Percentiles rank a stretch among this genome's conserved stretches.
phyloP scores from a whole-genome alignment of 495 filamentous ascomycete genomes.

The Friedmanniomyces simplex region DNA sequence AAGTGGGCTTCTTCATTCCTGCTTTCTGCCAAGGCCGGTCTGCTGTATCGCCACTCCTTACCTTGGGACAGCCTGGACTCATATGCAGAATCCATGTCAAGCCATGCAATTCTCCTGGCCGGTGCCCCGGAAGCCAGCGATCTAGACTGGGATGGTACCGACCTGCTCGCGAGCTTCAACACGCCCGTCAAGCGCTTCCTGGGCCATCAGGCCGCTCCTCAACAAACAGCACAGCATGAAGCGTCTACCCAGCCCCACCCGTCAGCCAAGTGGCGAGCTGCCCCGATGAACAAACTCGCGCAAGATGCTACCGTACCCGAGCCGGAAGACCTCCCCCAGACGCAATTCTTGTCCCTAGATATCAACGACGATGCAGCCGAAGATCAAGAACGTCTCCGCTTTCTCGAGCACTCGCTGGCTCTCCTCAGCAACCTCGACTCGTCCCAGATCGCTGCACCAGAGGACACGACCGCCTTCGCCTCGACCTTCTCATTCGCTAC shows the following conservation, averaged over 20 bases:
- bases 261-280: slow-evolving; percentile 3
- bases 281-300: background rate
- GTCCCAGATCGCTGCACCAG: slow-evolving; percentile 35
- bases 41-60: no score
- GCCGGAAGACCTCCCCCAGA: background rate
- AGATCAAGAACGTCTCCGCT: slow-evolving; percentile 24
- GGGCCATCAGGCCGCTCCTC: background rate
- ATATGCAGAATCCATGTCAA: background rate
- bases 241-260: background rate
- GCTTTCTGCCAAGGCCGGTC: no score
- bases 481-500: slow-evolving; percentile 22
- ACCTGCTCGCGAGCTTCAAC: slow-evolving; percentile 35
- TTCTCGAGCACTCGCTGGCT: slow-evolving; percentile 64
- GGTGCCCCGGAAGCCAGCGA: slow-evolving; percentile 48
- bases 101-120: slow-evolving; percentile 38
- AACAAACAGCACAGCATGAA: background rate
- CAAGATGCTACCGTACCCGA: background rate
- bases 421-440: slow-evolving; percentile 48
- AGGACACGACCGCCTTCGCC: slow-evolving; percentile 6
- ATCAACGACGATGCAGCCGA: background rate
- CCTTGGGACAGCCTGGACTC: no score
- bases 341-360: background rate
- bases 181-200: slow-evolving; percentile 5
- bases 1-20: no score
- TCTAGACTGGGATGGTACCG: slow-evolving; percentile 46